Evolutionary conservation across 2,329 filamentous ascomycete species (phyloP), one percentile per base, ranked within the genome.

Genomic region (Alternaria sp.): DNA sequence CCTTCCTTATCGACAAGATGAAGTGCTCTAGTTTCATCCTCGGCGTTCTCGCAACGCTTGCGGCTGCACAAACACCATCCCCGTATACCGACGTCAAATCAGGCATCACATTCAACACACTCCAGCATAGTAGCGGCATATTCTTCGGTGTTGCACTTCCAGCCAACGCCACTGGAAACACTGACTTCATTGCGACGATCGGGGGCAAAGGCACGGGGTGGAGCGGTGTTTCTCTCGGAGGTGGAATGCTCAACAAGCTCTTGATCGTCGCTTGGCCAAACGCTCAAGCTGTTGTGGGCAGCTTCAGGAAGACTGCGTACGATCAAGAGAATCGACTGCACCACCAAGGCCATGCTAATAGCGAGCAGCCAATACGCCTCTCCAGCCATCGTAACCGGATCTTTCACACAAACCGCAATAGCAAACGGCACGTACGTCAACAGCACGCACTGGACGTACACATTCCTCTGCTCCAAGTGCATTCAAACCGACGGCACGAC

Each of bases 371-470:
- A 6, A 10, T 40, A 40, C 36, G n/a, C 36, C n/a, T 40, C 36
- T 11, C 36, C 36, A 6, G 36, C 36, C 15, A 1, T 40, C 36
- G 36, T 5, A 40, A 40, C 36, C n/a, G 36, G 36, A 0, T 0
- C 36, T 1, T 40, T 40, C n/a, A 40, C 80, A 12, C 69, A 83
- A 15, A 70, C 70, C 3, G 81, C 84, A 13, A 87, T 87, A 64
- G 76, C 83, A 23, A 83, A 84, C 21, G 85, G 85, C 25, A 86
- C 84, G 1, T 86, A 83, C 23, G 74, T 86, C 61, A 87, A 87
- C 78, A 77, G 75, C 64, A 87, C 85, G 1, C 83, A 86, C 66
- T 83, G 82, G 71, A 83, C 83, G 3, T 86, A 84, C 66, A 87
- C 86, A 1, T 87, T 87, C 74, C 80, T 87, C 40, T 88, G 86